These are phyloP conservation scores for Lasiodiplodia hormozganensis DNA, from an alignment of 2,329 filamentous ascomycete genomes.

Conservation along the genomic window DNA sequence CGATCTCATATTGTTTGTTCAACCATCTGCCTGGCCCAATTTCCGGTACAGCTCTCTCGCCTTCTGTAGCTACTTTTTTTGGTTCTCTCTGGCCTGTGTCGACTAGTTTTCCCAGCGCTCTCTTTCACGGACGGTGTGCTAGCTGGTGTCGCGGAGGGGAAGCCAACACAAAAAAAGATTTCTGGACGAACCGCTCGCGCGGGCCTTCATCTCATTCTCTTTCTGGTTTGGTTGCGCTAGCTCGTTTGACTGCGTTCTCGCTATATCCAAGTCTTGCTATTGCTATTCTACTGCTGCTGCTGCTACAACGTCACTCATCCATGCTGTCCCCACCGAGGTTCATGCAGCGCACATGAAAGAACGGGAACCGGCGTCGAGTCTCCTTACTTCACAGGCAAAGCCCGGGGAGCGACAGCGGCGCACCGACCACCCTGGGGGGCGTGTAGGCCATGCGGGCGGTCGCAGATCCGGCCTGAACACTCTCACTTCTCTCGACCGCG, in stretches of 20 bases:
- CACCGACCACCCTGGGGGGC: slow-evolving; percentile 17
- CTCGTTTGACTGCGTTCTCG: not conserved
- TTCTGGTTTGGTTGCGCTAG: not conserved
- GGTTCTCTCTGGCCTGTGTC: slow-evolving; percentile 15
- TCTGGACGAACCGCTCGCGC: slow-evolving; percentile 46
- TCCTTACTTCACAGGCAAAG: slow-evolving; percentile 18
- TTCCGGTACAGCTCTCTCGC: slow-evolving; percentile 34
- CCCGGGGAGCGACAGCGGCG: not conserved
- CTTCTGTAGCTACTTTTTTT: slow-evolving; percentile 19
- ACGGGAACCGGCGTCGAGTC: slow-evolving; percentile 1
- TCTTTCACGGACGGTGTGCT: not conserved
- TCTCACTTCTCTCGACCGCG: slow-evolving; percentile 16
- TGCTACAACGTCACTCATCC: slow-evolving; percentile 23
- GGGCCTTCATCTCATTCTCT: slow-evolving; percentile 38
- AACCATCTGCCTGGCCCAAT: slow-evolving; percentile 2
- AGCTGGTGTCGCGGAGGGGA: slow-evolving; percentile 17
- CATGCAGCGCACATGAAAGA: slow-evolving; percentile 2
- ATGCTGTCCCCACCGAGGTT: not conserved
- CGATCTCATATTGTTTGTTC: slow-evolving; percentile 10
- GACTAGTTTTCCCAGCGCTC: slow-evolving; percentile 6
- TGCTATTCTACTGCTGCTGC: not conserved
- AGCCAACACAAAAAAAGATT: slow-evolving; percentile 27
- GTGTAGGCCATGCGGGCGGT: slow-evolving; percentile 26
- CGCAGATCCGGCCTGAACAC: slow-evolving; percentile 27
- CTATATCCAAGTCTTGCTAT: slow-evolving; percentile 20